Base-by-base conservation (phyloP, 2,329 filamentous ascomycete species). In the Ascochyta viciae-villosae region DNA sequence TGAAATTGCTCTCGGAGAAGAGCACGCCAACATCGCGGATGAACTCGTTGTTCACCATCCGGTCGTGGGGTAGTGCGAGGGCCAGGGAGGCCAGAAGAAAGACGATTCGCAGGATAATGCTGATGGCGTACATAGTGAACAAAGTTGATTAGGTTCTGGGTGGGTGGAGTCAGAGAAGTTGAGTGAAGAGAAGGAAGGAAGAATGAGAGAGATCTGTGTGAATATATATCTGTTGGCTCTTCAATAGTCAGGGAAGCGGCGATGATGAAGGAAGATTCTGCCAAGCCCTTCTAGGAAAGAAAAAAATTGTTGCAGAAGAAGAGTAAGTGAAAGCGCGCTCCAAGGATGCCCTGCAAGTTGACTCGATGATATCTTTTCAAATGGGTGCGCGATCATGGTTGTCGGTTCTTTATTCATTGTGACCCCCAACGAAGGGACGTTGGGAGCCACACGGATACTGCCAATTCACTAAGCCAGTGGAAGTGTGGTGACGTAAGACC, bases 21-120 rank as follows among this genome's bases (percentile, higher is more conserved):
- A 62, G 38, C 6, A 60, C 52, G 33, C 66, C 65, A 13, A 66
- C 55, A 26, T 69, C 65, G 37, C 57, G 59, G 44, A 55, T 19
- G 16, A 42, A 24, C 16, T 58, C 50, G 31, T 58, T 60, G 40
- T 65, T 57, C 16, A 66, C 34, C 66, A 69, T 69, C 34, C 54
- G 63, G 3, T 57, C 41, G 34, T 69, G 66, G 10, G 64, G 60
- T 15, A 42, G 41, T n/a, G 57, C 47, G 7, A 45, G 33, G 2
- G 40, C 53, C 1, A 53, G 10, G 22, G 43, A 13, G 5, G 38
- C 31, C 37, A 47, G 10, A n/a, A 53, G 24, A 10, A 37, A 13
- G 24, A 27, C 10, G 29, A 37, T 4, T 12, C 15, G 15, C 19
- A 24, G 19, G 29, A 39, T 22, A 13, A 50, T 19, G 43, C 31